A percentile compares a stretch with the other conserved stretches of the same genome.
Conservation (phyloP, 768 basidiomycete genomes). For the Trametes cingulata region DNA sequence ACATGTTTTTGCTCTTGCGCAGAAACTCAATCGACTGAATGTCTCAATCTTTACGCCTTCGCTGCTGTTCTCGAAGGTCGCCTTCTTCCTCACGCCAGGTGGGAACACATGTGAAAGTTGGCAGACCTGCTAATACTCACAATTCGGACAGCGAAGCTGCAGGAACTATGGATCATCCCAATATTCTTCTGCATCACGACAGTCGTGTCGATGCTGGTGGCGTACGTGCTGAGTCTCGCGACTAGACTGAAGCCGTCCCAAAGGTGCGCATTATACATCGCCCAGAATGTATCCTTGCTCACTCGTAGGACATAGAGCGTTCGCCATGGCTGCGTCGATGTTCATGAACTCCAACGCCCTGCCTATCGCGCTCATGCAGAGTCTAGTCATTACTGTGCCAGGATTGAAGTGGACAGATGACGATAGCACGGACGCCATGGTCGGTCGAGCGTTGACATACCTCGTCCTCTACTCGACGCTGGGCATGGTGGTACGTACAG, state of each 20-base stretch:
- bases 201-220: slow-evolving; percentile 64
- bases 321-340: slow-evolving; percentile 80
- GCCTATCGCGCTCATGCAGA: slow-evolving; percentile 93
- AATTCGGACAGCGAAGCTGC: slow-evolving; percentile 59
- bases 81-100: slow-evolving; percentile 78
- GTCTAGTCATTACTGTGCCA: slow-evolving; percentile 79
- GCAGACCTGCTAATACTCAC: not conserved
- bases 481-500: slow-evolving; percentile 82
- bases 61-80: slow-evolving; percentile 92
- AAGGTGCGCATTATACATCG: slow-evolving; percentile 44
- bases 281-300: not conserved
- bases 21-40: slow-evolving; percentile 82
- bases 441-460: slow-evolving; percentile 88
- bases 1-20: not conserved
- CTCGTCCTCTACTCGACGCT: slow-evolving; percentile 91
- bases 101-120: slow-evolving; percentile 20
- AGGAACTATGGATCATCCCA: slow-evolving; percentile 83
- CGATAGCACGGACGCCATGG: slow-evolving; percentile 85
- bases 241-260: slow-evolving; percentile 76
- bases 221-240: slow-evolving; percentile 59
- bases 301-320: slow-evolving; percentile 49
- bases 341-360: slow-evolving; percentile 96
- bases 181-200: slow-evolving; percentile 84
- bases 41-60: slow-evolving; percentile 88
- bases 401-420: slow-evolving; percentile 78